Evolutionary conservation across 2,329 filamentous ascomycete species (phyloP), one percentile per base, ranked within the genome.

Genomic region (Neofusicoccum parvum): DNA sequence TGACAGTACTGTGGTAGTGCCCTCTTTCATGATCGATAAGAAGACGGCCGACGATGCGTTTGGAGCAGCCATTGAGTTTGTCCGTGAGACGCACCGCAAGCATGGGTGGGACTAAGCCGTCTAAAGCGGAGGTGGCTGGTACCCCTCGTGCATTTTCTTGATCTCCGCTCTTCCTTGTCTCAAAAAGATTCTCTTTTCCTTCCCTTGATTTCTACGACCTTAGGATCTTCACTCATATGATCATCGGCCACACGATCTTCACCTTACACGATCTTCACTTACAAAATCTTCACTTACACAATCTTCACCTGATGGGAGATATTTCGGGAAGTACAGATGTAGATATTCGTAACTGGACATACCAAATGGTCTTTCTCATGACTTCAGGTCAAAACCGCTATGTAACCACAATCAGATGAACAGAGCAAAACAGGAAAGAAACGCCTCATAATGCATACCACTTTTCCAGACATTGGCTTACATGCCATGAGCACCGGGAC

Each of bases 41-140:
- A 68, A 71, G 48, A 51, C 45, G 23, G 51, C 34, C 46, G 14
- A 62, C 3, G 67, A 67, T 5, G 68, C 67, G 3, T 72, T 71
- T 60, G 53, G 56, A 6, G 64, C 43, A 9, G 59, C 63, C 15
- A 59, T 70, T 27, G 63, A 53, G 12, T 68, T 70, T 53, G 67
- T 71, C 20, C 64, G 41, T 50, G 46, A 64, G 3, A 66, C 65
- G 11, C 69, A 72, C 63, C 23, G 64, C 43, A 65, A 58, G 37
- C 32, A 66, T 54, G 68, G 69, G 6, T 70, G 20, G 34, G 34
- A 41, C 11, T 51, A 36, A 46, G 20, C n/a, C 2, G 34, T 17
- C 11, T 51, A 46, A 62, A 7, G 20, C n/a, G 12, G 3, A 32
- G 23, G 32, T n/a, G 2, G 37, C 14, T 39, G 14, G 11, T 39